A percentile compares a stretch with the other conserved stretches of the same genome.
Evolutionary conservation across 441 rosid species (phyloP).

Genomic region (Theobroma grandiflorum): DNA sequence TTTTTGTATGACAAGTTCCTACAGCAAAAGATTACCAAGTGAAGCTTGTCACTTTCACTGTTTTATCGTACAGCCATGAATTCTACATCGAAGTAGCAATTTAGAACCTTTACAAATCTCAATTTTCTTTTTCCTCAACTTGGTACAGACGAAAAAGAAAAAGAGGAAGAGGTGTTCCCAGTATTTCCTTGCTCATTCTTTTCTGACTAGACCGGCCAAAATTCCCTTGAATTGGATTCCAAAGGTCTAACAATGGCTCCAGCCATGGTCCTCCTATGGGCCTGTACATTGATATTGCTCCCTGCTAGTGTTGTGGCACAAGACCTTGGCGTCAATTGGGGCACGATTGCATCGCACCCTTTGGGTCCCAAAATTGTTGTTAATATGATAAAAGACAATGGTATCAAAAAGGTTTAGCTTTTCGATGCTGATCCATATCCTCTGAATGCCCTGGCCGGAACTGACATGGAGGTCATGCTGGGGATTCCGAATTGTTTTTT

Average conservation of each 20-base stretch:
- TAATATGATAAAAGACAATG: conserved; percentile 73
- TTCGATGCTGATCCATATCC: conserved; percentile 70
- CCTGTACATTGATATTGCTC: conserved; percentile 28
- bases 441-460: conserved; percentile 55
- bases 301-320: conserved; percentile 25
- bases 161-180: neutral
- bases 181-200: neutral
- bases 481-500: conserved; percentile 80
- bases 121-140: neutral
- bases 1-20: neutral
- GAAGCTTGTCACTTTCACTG: neutral
- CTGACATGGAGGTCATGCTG: conserved; percentile 76
- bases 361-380: conserved; percentile 66
- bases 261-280: conserved; percentile 32
- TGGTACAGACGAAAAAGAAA: neutral
- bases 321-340: conserved; percentile 87
- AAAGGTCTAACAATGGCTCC: conserved; percentile 33
- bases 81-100: neutral
- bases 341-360: conserved; percentile 70
- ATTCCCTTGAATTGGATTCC: neutral
- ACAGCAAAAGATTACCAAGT: neutral
- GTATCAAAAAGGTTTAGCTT: conserved; percentile 70
- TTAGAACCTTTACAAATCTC: neutral
- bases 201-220: neutral
- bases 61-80: neutral